These are phyloP conservation scores for Boletus sp. DNA, from an alignment of 1,284 basidiomycete genomes.

Conservation along the genomic window DNA sequence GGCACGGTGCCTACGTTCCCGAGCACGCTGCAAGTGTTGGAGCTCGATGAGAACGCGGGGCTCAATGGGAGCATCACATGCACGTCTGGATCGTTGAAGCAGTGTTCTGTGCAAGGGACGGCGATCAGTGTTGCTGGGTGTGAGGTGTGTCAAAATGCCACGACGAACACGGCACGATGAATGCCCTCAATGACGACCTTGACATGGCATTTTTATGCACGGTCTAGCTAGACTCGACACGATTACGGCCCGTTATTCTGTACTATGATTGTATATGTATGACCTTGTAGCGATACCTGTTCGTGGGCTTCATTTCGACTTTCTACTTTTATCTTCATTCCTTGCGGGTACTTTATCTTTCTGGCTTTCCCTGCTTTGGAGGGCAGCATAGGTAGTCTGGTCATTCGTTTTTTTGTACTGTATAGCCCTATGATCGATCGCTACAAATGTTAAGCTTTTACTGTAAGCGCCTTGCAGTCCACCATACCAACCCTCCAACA, in stretches of 20 bases:
- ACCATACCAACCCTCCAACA: not conserved
- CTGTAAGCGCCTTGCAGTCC: too few relatives aligned
- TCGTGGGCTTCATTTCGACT: not conserved
- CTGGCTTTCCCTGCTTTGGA: too few relatives aligned
- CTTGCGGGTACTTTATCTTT: too few relatives aligned
- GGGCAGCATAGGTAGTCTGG: too few relatives aligned
- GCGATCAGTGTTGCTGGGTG: slow-evolving; percentile 22
- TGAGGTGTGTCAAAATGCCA: slow-evolving; percentile 19
- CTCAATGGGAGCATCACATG: slow-evolving; percentile 29
- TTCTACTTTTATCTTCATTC: too few relatives aligned
- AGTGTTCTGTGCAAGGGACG: slow-evolving; percentile 26
- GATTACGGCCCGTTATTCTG: slow-evolving; percentile 6
- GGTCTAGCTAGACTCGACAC: too few relatives aligned
- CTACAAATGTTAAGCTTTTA: too few relatives aligned
- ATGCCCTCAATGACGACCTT: slow-evolving; percentile 7
- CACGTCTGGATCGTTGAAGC: slow-evolving; percentile 10
- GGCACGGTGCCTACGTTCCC: slow-evolving; percentile 32
- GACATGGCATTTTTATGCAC: not conserved
- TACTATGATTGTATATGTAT: slow-evolving; percentile 2
- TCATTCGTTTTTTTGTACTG: too few relatives aligned
- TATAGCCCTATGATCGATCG: not conserved
- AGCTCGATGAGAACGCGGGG: slow-evolving; percentile 29
- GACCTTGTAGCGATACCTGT: slow-evolving; percentile 18
- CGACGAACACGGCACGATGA: slow-evolving; percentile 3
- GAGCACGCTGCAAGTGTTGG: slow-evolving; percentile 29